Percentiles rank a stretch among this genome's conserved stretches.
phyloP scores from a whole-genome alignment of 441 rosid species.

The Pelargonium fulgidum region DNA sequence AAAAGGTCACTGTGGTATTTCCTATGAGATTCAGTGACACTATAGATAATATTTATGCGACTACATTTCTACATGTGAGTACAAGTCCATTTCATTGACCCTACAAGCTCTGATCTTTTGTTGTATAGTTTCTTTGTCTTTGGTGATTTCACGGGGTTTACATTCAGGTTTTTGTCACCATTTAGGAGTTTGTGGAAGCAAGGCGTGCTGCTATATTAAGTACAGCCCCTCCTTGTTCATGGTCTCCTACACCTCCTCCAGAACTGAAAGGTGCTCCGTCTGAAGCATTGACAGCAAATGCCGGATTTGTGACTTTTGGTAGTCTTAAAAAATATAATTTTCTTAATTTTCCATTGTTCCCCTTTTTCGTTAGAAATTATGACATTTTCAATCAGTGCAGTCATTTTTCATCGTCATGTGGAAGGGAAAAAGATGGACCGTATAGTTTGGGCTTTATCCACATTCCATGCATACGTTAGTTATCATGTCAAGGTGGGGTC shows the following conservation, averaged over 20 bases:
- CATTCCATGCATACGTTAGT: constrained; percentile 91
- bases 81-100: neutral
- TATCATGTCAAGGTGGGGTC: constrained; percentile 80
- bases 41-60: constrained; percentile 64
- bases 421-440: constrained; percentile 81
- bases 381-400: constrained; percentile 34
- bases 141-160: neutral
- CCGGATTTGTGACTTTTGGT: constrained; percentile 96
- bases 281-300: constrained; percentile 69
- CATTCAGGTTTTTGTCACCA: constrained; percentile 7
- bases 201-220: constrained; percentile 68
- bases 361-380: too few species aligned
- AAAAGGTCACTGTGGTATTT: constrained; percentile 71
- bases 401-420: constrained; percentile 77
- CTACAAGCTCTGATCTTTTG: neutral
- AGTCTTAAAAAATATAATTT: constrained; percentile 20
- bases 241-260: constrained; percentile 70
- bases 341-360: too few species aligned
- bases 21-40: constrained; percentile 95
- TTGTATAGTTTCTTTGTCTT: neutral
- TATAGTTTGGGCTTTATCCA: constrained; percentile 77
- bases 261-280: constrained; percentile 68
- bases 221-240: constrained; percentile 74
- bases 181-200: constrained; percentile 88
- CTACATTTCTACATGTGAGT: constrained; percentile 61